Evolutionary conservation across 345 rosid genomes (phyloP).

Genomic region (Linum usitatissimum): DNA sequence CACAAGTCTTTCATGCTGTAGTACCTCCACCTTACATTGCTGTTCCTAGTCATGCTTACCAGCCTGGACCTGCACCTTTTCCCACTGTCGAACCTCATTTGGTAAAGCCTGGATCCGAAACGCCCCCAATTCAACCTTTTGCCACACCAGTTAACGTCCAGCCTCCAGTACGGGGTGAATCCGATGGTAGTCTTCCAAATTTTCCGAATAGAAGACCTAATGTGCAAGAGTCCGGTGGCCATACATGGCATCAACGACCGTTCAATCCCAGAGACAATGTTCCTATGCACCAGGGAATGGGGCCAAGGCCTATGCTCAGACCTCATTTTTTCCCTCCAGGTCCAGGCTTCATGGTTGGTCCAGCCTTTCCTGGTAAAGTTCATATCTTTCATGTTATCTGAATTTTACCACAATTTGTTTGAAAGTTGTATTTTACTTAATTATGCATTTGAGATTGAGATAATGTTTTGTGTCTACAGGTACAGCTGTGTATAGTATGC

Average conservation of each 20-base stretch:
- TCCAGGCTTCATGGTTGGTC: conserved; percentile 68
- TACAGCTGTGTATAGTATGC: conserved; percentile 54
- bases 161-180: conserved; percentile 53
- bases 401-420: not conserved
- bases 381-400: not conserved
- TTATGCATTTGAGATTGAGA: not conserved
- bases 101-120: conserved; percentile 47
- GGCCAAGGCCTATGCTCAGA: conserved; percentile 57
- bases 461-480: conserved; percentile 29
- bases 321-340: conserved; percentile 50
- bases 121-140: conserved; percentile 39
- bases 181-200: conserved; percentile 31
- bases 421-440: not conserved
- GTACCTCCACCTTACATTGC: conserved; percentile 54
- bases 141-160: conserved; percentile 41
- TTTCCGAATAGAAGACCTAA: conserved; percentile 40
- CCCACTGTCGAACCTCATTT: conserved; percentile 49
- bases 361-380: conserved; percentile 62
- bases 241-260: conserved; percentile 53
- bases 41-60: conserved; percentile 51
- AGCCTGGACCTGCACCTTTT: conserved; percentile 49
- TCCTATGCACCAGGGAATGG: conserved; percentile 50
- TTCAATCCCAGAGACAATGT: conserved; percentile 42
- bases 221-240: conserved; percentile 37
- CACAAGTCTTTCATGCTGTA: conserved; percentile 47